Base-by-base conservation (phyloP, 345 rosid genomes). In the Angophora floribunda region DNA sequence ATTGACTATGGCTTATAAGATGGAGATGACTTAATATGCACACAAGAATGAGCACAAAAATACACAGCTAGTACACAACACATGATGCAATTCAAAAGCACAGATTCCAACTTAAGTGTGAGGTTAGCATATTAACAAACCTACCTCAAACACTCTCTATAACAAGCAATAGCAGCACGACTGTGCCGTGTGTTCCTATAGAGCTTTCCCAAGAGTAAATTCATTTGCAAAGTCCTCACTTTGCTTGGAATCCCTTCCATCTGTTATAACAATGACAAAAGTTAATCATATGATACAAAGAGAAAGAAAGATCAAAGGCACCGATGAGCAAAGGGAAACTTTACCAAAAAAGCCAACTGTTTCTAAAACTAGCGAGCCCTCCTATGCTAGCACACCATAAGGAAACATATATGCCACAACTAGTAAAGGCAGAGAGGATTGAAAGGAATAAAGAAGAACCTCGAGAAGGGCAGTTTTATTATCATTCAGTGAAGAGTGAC, bases 191-290 rank as follows among this genome's bases (percentile, higher is more conserved):
- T 93, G 90, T 94, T 95, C 15, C 97, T 95, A 90, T 94, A 97
- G 91, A 98, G 99, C 92, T 98, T 98, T 89, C 97, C 99, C 98
- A 97, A 93, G 88, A 97, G 89, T 88, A 98, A 87, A 95, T 95
- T 97, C 99, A 98, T 97, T 92, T 94, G 98, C 92, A 98, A 92
- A 92, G 92, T 98, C 90, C 99, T 94, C 47, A 96, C 93, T 95
- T 98, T 98, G 93, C 95, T 93, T 59, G 99, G 97, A 89, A 96
- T 94, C 91, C 95, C 96, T 88, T 97, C 99, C 95, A 98, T 94
- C 99, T 98, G 91, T 85, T 86, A 89, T 47, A 90, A 57, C 51
- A 44, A 75, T 24, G 45, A 65, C 55, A 52, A 61, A 51, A 57
- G 59, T 52, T 51, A 82, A 50, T 63, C 82, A 86, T 19, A 51